Evolutionary conservation across 2,329 filamentous ascomycete genomes (phyloP).

Genomic region (Ophiostoma fasciatum): DNA sequence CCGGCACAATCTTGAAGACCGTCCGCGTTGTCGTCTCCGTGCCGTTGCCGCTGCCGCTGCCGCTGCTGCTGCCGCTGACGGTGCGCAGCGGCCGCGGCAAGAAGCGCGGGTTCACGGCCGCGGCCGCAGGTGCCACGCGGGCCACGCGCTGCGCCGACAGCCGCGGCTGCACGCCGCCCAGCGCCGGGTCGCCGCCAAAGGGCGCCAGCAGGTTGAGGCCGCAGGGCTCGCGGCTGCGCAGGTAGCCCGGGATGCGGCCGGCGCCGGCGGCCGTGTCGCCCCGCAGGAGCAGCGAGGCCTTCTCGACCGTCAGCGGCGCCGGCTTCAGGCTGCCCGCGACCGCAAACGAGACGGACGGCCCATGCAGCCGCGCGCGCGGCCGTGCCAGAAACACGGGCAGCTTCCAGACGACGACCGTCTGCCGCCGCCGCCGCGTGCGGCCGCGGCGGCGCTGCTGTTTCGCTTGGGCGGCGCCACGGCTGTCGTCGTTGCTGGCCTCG

Average conservation of each 20-base stretch:
- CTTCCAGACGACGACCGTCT: conserved; percentile 45
- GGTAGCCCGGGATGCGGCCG: conserved; percentile 34
- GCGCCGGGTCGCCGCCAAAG: conserved; percentile 49
- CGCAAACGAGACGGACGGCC: conserved; percentile 50
- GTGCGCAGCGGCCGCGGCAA: conserved; percentile 43
- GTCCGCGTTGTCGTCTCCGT: too few species aligned
- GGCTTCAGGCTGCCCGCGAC: conserved; percentile 47
- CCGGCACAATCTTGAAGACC: conserved; percentile 49
- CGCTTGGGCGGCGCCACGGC: conserved; percentile 11
- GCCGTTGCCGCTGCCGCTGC: too few species aligned
- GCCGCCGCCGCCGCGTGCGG: conserved; percentile 16
- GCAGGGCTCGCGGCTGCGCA: conserved; percentile 52
- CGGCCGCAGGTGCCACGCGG: conserved; percentile 52
- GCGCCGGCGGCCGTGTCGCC: neutral
- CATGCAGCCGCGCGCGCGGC: conserved; percentile 49
- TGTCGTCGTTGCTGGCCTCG: conserved; percentile 11
- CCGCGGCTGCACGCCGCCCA: conserved; percentile 46
- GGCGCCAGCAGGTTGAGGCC: conserved; percentile 66
- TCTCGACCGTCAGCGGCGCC: conserved; percentile 25
- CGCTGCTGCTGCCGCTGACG: too few species aligned
- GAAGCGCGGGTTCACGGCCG: conserved; percentile 25
- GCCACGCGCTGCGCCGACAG: conserved; percentile 63
- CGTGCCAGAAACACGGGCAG: conserved; percentile 40
- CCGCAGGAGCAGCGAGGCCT: conserved; percentile 15
- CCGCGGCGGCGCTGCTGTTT: conserved; percentile 11